phyloP scores from a whole-genome alignment of 208 protist species.

The Crithidia expoeki region DNA sequence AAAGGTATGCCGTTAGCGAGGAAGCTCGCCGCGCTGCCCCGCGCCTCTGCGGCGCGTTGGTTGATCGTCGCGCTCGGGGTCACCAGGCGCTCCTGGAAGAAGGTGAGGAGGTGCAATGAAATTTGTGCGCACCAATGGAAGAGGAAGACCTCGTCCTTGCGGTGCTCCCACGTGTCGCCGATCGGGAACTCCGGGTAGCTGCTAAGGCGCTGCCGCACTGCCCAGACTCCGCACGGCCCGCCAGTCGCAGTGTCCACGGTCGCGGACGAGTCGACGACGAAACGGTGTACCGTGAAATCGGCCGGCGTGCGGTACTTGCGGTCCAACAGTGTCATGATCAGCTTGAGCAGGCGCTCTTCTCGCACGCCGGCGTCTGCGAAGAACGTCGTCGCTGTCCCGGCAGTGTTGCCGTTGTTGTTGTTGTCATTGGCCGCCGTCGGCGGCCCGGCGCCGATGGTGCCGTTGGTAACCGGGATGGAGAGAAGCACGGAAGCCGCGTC shows the following conservation, averaged over 20 bases:
- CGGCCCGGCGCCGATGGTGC: background rate
- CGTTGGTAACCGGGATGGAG: constrained; percentile 26
- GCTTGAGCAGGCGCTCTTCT: constrained; percentile 38
- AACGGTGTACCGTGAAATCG: constrained; percentile 35
- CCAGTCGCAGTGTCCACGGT: constrained; percentile 4
- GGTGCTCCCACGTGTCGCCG: constrained; percentile 47
- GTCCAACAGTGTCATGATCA: constrained; percentile 53
- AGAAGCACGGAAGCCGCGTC: constrained; percentile 23
- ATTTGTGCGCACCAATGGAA: constrained; percentile 86
- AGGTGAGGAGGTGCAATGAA: constrained; percentile 69
- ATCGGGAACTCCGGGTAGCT: constrained; percentile 63
- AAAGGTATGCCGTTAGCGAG: constrained; percentile 19
- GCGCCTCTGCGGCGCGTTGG: constrained; percentile 40
- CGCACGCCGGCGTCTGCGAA: constrained; percentile 28
- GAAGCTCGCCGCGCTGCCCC: constrained; percentile 12
- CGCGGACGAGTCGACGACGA: constrained; percentile 24
- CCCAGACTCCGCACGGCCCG: constrained; percentile 34
- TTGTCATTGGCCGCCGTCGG: background rate
- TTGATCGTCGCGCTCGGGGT: constrained; percentile 73
- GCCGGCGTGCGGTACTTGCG: constrained; percentile 35
- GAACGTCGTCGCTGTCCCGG: background rate
- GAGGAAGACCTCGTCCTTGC: constrained; percentile 77
- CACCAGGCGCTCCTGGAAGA: constrained; percentile 84
- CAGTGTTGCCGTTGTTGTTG: background rate
- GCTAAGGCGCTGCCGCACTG: constrained; percentile 35